Evolutionary conservation across 2,329 filamentous ascomycete species (phyloP).

Genomic region (Ceratocystis diversiconidia): DNA sequence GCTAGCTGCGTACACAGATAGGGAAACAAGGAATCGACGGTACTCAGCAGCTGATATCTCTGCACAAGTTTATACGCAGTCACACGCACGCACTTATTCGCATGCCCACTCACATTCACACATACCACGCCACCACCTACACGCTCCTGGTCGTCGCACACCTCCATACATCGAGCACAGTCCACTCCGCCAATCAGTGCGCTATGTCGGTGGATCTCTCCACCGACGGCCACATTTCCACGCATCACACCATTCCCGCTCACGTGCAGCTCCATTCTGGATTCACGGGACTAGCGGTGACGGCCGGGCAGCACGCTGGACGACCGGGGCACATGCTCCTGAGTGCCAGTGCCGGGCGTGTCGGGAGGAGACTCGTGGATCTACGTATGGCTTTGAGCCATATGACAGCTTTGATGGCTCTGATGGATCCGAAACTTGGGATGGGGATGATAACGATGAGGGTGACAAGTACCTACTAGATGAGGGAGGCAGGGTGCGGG

Average conservation of each 20-base stretch:
- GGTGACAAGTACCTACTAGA: constrained; percentile 2
- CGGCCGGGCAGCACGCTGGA: too few species aligned
- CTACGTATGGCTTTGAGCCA: not conserved
- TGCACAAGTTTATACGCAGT: not conserved
- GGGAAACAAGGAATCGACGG: not conserved
- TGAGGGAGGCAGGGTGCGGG: not conserved
- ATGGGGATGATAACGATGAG: not conserved
- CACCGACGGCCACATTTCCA: not conserved
- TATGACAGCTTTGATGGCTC: not conserved
- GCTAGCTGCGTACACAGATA: not conserved
- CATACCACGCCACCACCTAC: not conserved
- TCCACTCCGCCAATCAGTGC: not conserved
- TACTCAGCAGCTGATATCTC: not conserved
- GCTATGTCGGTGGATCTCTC: not conserved
- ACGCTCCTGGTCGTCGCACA: not conserved
- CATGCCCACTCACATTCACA: not conserved
- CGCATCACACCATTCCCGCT: too few species aligned
- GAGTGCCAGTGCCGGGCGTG: not conserved
- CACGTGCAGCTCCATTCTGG: too few species aligned
- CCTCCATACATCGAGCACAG: not conserved
- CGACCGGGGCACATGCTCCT: not conserved
- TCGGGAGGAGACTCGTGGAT: not conserved
- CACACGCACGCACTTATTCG: not conserved
- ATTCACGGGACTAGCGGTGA: too few species aligned
- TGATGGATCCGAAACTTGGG: not conserved